These are phyloP conservation scores for Parmelia sp. DNA, from an alignment of 495 filamentous ascomycete species.

Conservation along the genomic window DNA sequence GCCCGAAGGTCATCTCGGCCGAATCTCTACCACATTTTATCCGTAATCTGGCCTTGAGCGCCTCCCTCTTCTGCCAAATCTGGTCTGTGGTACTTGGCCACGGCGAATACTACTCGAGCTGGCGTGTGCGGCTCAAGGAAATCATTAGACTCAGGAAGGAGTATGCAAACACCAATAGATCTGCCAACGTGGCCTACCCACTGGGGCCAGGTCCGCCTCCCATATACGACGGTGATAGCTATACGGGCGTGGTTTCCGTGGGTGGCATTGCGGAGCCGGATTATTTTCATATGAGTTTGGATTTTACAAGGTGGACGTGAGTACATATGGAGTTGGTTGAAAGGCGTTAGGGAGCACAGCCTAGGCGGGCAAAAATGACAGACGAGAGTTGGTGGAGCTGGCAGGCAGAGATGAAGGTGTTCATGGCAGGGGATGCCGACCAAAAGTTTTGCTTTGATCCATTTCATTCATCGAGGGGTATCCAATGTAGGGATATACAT, in stretches of 20 bases:
- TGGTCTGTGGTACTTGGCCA: conserved; percentile 67
- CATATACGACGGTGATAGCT: conserved; percentile 22
- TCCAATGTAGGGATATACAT: not conserved
- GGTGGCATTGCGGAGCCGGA: conserved; percentile 48
- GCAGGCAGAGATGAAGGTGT: not conserved
- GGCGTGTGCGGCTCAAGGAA: conserved; percentile 78
- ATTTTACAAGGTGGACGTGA: conserved; percentile 54
- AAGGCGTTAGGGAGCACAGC: not conserved
- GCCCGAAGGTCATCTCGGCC: conserved; percentile 78
- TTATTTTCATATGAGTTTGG: conserved; percentile 47
- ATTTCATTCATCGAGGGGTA: not conserved
- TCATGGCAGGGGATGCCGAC: not conserved
- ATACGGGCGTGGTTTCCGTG: conserved; percentile 36
- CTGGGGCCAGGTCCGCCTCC: conserved; percentile 16
- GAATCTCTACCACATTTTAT: conserved; percentile 77
- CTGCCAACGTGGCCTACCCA: conserved; percentile 25
- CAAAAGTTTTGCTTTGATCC: conserved; percentile 2
- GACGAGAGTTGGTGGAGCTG: not conserved
- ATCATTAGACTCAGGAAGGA: conserved; percentile 74
- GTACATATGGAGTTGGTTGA: conserved; percentile 12
- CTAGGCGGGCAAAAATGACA: not conserved
- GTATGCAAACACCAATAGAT: conserved; percentile 27
- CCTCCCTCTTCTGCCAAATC: conserved; percentile 84
- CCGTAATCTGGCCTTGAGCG: conserved; percentile 84
- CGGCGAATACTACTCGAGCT: conserved; percentile 81